Base-by-base conservation (phyloP, 83 land plant species). In the Picea abies region DNA sequence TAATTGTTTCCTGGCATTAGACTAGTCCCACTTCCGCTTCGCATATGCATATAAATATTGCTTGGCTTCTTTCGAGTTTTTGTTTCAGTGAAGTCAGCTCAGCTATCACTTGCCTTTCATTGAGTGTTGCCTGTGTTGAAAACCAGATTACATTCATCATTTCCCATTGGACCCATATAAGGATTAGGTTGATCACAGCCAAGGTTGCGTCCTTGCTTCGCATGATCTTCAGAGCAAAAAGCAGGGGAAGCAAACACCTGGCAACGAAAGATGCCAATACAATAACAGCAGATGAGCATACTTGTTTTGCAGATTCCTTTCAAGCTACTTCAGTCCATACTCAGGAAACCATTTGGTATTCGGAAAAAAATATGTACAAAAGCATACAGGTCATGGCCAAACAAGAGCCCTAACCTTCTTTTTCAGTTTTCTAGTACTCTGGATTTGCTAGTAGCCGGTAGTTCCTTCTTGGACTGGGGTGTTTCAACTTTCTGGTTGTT, bases 301-400 rank as follows among this genome's bases (percentile, higher is more conserved):
- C 15, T 56, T 12, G 60, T 37, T 17, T 37, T 37, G 75, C 44
- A 70, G 75, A 17, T 17, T 37, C 75, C 6, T 70, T 70, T 70
- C 9, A 41, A 70, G 75, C 75, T 70, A 70, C 75, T 35, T 5
- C 75, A 70, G 39, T 70, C 39, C 32, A 68, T 32, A 68, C 37
- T 32, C 37, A 66, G 17, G 32, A 68, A 32, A 68, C 12, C 71
- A 68, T 68, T 15, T 29, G 10, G 37, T 68, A 68, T 29, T 68
- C 15, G 37, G 32, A 1, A 14, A 29, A 29, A 68, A 26, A 68
- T 17, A 68, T 25, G 17, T 4, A 12, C 37, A 68, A 29, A 10
- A 68, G 12, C 71, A 32, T 15, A 0, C 16, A 29, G 16, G 37
- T 7, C 10, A 25, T 68, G 37, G 16, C 37, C 71, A 26, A 16